These are phyloP conservation scores for Aphanomyces invadans DNA, from an alignment of 352 stramenopile species.

Conservation along the genomic window DNA sequence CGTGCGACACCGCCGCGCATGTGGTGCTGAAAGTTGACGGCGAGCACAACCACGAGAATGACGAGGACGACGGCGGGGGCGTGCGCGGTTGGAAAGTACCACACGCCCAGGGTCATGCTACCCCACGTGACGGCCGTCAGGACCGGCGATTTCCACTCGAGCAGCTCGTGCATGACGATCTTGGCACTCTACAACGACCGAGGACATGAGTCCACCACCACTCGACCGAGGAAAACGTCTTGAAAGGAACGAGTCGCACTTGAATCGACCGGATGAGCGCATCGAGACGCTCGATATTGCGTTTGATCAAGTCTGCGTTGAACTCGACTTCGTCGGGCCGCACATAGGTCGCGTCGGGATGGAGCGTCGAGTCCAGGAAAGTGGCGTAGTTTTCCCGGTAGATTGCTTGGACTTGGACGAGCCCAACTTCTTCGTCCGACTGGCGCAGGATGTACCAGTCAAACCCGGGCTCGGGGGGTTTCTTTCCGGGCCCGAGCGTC, in stretches of 20 bases:
- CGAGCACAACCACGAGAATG: slow-evolving; percentile 12
- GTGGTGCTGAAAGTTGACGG: slow-evolving; percentile 26
- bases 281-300: slow-evolving; percentile 37
- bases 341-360: slow-evolving; percentile 28
- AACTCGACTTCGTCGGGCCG: slow-evolving; percentile 31
- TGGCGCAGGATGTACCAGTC: slow-evolving; percentile 27
- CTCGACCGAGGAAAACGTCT: not conserved
- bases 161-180: slow-evolving; percentile 24
- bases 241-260: not conserved
- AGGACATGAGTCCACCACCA: no score
- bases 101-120: slow-evolving; percentile 21
- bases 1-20: slow-evolving; percentile 26
- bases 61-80: slow-evolving; percentile 20
- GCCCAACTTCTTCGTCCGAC: slow-evolving; percentile 32
- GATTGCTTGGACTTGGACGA: slow-evolving; percentile 27
- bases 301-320: slow-evolving; percentile 31
- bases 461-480: slow-evolving; percentile 24
- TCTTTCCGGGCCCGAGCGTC: slow-evolving; percentile 26
- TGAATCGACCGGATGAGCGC: slow-evolving; percentile 26
- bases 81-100: slow-evolving; percentile 26
- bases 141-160: slow-evolving; percentile 33
- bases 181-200: slow-evolving; percentile 8
- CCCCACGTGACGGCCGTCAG: slow-evolving; percentile 27
- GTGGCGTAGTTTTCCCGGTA: slow-evolving; percentile 30
- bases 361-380: slow-evolving; percentile 26